Base-by-base conservation (phyloP, 2,329 filamentous ascomycete species). In the Penicillium sumatraense region DNA sequence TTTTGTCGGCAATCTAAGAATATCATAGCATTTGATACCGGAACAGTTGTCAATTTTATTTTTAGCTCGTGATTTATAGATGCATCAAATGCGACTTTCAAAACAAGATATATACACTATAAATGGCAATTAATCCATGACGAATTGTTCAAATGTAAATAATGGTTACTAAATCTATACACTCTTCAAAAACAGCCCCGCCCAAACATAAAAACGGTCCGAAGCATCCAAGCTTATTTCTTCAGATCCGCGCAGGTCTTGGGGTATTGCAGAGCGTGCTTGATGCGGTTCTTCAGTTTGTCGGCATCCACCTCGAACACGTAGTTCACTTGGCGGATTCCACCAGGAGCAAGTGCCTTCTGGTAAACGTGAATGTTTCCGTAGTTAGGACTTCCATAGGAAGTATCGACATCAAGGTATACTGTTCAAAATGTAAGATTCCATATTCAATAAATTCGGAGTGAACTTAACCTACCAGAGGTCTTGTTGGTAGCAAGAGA, bases 351-450 rank as follows among this genome's bases (percentile, higher is more conserved):
- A 8, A 78, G 63, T 3, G 70, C 71, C 29, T 72, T 64, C 59
- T 78, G 72, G 58, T 79, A 80, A 13, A 73, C 72, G 54, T 77
- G 76, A 35, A 79, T 74, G 51, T 78, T 77, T 2, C 76, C 76
- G 53, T 78, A 79, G 46, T 57, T 72, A 2, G 74, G 72, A 21
- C 71, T 75, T 11, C 68, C 71, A 57, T 75, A 79, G 3, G 72
- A 69, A 2, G 68, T 75, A 52, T 79, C 75, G 3, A 80, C 76
- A 60, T 79, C 75, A 23, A 78, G 38, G 49, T 74, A 78, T n/a
- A 78, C 75, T 67, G 20, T 3, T 10, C 11, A 44, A 46, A 8
- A 21, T 13, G 42, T 64, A 26, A 59, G 55, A 26, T 29, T 18
- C 8, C 2, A 1, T 2, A 13, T 6, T 26, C 3, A 29, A 2